Conservation (phyloP, 306 rosid species). For the Fagus sylvatica region DNA sequence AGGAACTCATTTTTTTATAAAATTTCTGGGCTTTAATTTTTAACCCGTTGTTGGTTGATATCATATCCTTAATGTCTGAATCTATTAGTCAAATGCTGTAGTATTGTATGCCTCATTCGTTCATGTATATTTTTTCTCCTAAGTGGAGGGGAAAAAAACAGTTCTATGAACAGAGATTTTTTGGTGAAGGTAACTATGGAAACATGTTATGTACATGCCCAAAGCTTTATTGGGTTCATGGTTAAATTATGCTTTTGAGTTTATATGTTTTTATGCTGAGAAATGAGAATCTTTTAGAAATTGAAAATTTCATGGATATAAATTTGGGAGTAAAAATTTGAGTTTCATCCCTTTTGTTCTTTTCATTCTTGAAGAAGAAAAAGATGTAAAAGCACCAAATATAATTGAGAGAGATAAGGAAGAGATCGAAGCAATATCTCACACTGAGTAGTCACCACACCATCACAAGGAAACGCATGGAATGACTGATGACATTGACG, state of each 20-base stretch:
- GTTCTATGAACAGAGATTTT: background rate
- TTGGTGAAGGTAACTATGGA: background rate
- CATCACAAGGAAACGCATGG: constrained; percentile 80
- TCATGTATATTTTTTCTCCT: background rate
- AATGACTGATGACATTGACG: constrained; percentile 64
- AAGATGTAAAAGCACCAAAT: constrained; percentile 51
- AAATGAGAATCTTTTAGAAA: background rate
- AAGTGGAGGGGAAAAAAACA: background rate
- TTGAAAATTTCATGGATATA: background rate
- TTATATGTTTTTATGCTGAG: background rate
- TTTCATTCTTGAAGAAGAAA: constrained; percentile 25
- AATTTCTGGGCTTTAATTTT: background rate
- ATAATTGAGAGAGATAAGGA: constrained; percentile 59
- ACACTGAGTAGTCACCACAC: constrained; percentile 41
- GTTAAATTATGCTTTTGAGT: background rate
- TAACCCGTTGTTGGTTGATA: background rate
- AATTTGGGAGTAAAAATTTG: background rate
- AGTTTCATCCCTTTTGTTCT: background rate
- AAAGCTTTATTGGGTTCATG: background rate
- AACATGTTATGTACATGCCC: background rate
- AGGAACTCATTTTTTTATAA: background rate
- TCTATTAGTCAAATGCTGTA: background rate
- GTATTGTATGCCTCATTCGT: background rate
- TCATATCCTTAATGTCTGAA: background rate
- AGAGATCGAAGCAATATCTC: constrained; percentile 55